Evolutionary conservation across 2,329 filamentous ascomycete genomes (phyloP), one percentile per base, ranked within the genome.

Genomic region (Cryphonectria japonica): DNA sequence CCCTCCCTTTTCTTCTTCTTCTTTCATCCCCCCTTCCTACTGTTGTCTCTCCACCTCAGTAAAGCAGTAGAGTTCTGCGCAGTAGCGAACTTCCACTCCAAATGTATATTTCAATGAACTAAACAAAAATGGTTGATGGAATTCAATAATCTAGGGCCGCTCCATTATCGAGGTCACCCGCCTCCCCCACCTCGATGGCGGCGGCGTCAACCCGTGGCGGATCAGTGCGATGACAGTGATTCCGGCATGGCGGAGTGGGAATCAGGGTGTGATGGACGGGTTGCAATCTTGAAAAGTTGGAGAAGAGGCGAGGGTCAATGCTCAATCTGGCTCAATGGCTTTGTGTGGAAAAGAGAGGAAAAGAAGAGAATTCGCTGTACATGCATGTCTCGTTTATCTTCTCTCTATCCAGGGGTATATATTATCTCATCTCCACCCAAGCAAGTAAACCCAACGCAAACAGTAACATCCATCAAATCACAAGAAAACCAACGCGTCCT

Each of bases 161-260:
- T 76, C 71, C 60, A 74, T 72, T 52, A 74, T 78, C 26, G 77
- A 79, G n/a, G 70, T 80, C 13, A 64, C 75, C 37, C 73, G 76
- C 26, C 66, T 77, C 29, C 61, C 66, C 0, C 76, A 75, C 39
- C 72, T 79, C 14, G 78, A 79, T 50, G 69, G 72, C 11, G 71
- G 75, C 29, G 77, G 76, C 2, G 60, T 75, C 29, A 80, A 81
- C 66, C 77, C 78, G 0, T 80, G 78, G 78, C 74, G 78, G 4
- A 76, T 80, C 63, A 76, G 72, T 39, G 75, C 70, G 46, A 76
- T 77, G 32, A 73, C 66, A 16, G 69, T 76, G 59, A 69, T 71
- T 14, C 39, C 73, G 26, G 67, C 69, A 13, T 80, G 78, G 79
- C 72, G 75, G 41, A 76, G 74, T 37, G 77, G 76, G 3, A 78